phyloP scores from a whole-genome alignment of 495 filamentous ascomycete species.

The Pseudomonodictys pantanalensis region DNA sequence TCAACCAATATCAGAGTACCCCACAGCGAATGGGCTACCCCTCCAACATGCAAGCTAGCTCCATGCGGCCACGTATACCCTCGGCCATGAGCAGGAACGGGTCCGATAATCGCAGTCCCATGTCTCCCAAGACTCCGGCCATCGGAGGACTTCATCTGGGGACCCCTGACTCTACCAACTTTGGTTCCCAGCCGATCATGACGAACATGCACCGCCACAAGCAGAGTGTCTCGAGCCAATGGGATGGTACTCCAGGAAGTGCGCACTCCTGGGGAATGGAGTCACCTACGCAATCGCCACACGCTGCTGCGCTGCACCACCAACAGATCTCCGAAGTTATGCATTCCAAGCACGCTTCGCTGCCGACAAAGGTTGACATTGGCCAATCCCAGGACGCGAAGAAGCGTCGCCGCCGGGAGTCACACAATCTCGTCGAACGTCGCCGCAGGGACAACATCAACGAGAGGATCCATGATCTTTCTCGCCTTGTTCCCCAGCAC shows the following conservation, averaged over 20 bases:
- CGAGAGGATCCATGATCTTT: slow-evolving; percentile 93
- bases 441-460: slow-evolving; percentile 97
- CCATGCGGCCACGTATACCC: slow-evolving; percentile 29
- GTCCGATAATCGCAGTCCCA: slow-evolving; percentile 68
- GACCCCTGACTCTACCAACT: slow-evolving; percentile 65
- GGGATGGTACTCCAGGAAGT: slow-evolving; percentile 77
- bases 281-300: slow-evolving; percentile 63
- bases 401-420: slow-evolving; percentile 82
- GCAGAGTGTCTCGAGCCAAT: slow-evolving; percentile 77
- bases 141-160: slow-evolving; percentile 56
- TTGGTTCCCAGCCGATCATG: slow-evolving; percentile 72
- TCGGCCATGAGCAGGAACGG: slow-evolving; percentile 66
- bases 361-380: slow-evolving; percentile 65
- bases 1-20: slow-evolving; percentile 60
- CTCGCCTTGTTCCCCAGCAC: slow-evolving; percentile 86
- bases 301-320: slow-evolving; percentile 47
- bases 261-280: slow-evolving; percentile 69
- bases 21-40: slow-evolving; percentile 43
- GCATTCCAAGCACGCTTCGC: slow-evolving; percentile 66
- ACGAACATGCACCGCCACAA: slow-evolving; percentile 60
- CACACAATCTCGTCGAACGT: slow-evolving; percentile 94
- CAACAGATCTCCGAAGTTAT: slow-evolving; percentile 67
- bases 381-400: slow-evolving; percentile 81
- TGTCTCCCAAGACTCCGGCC: slow-evolving; percentile 74
- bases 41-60: slow-evolving; percentile 25